phyloP scores from a whole-genome alignment of 768 basidiomycete genomes.

The Cystofilobasidium capitatum region DNA sequence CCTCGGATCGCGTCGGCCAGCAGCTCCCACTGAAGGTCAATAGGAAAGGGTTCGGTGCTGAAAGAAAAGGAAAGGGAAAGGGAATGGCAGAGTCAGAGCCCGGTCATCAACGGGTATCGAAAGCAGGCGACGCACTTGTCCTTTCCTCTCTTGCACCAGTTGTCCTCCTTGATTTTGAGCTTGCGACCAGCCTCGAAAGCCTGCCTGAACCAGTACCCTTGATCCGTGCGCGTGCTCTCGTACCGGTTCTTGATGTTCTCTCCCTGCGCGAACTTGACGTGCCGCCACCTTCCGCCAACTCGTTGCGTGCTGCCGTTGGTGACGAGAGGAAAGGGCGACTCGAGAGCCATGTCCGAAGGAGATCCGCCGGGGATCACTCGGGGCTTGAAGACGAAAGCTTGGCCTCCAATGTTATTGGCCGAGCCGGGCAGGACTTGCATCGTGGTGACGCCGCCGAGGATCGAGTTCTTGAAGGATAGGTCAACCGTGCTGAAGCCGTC shows the following conservation, averaged over 20 bases:
- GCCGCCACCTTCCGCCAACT: not conserved
- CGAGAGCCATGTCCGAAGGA: slow-evolving; percentile 41
- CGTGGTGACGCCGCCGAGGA: slow-evolving; percentile 81
- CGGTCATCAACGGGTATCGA: not conserved
- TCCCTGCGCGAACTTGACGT: not conserved
- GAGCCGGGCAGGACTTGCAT: slow-evolving; percentile 51
- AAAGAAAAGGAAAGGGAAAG: too few relatives aligned
- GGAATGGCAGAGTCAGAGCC: not conserved
- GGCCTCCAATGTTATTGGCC: slow-evolving; percentile 50
- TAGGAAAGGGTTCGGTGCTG: not conserved
- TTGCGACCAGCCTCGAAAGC: not conserved
- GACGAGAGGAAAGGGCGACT: slow-evolving; percentile 54
- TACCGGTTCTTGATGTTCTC: not conserved
- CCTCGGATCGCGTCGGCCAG: not conserved
- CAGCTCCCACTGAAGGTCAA: not conserved
- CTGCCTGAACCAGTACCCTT: not conserved
- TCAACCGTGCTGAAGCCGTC: slow-evolving; percentile 22
- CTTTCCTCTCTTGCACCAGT: slow-evolving; percentile 12
- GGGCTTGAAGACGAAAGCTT: slow-evolving; percentile 67
- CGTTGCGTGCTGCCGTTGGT: not conserved
- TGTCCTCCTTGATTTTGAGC: slow-evolving; percentile 3
- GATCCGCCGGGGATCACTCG: slow-evolving; percentile 54
- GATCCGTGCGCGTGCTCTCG: not conserved
- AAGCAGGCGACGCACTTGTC: slow-evolving; percentile 3
- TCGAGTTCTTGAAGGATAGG: slow-evolving; percentile 52